phyloP scores from a whole-genome alignment of 1,284 basidiomycete species.

The Testicularia cyperi region DNA sequence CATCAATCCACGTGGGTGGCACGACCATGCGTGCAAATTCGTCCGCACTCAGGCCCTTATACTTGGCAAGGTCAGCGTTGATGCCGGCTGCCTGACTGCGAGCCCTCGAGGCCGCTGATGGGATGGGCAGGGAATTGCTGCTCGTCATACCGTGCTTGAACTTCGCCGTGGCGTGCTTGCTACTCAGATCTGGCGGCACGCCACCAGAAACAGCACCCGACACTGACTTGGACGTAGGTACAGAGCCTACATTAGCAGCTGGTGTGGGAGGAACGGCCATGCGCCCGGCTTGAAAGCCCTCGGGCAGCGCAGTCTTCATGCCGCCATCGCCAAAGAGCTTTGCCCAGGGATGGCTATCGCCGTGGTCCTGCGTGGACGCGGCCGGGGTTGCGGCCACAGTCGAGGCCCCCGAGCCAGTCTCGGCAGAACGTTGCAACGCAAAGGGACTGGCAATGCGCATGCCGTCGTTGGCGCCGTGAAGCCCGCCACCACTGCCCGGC shows the following conservation, averaged over 20 bases:
- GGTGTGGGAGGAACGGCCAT: constrained; percentile 29
- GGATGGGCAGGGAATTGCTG: constrained; percentile 15
- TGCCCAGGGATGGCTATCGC: constrained; percentile 27
- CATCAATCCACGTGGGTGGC: too few species aligned
- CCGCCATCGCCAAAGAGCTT: constrained; percentile 32
- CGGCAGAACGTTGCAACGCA: constrained; percentile 18
- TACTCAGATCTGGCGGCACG: too few species aligned
- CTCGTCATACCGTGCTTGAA: constrained; percentile 7
- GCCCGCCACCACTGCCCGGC: constrained; percentile 2
- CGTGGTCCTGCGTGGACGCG: neutral
- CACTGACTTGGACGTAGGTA: too few species aligned
- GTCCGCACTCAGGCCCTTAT: too few species aligned
- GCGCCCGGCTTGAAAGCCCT: constrained; percentile 11
- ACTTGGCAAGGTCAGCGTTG: too few species aligned
- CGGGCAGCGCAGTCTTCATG: constrained; percentile 35
- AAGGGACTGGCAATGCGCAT: constrained; percentile 35
- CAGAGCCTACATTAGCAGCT: too few species aligned
- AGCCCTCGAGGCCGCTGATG: neutral
- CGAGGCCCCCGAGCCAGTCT: constrained; percentile 10
- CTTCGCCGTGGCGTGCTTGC: neutral
- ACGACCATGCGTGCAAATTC: too few species aligned
- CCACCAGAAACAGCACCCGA: too few species aligned
- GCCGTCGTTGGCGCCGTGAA: neutral
- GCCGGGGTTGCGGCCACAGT: neutral
- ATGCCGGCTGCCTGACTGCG: too few species aligned